Base-by-base conservation (phyloP, 331 rosid species). In the Malus hybrid region DNA sequence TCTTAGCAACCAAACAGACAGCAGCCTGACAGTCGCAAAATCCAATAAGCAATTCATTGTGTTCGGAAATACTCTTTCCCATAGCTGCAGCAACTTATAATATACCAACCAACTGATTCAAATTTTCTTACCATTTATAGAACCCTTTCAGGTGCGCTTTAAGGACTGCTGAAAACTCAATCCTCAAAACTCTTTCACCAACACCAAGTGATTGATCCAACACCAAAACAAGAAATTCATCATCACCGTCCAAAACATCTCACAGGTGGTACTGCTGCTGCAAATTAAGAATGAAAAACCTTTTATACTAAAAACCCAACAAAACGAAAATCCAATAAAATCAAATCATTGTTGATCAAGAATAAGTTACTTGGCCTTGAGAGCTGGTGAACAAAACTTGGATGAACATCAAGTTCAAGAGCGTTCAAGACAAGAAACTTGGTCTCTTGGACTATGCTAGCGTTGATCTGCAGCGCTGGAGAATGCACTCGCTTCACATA, bases 161-260 rank as follows among this genome's bases (percentile, higher is more conserved):
- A 61, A 90, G 91, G 71, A 76, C 71, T 22, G 86, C 90, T 69
- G 90, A 85, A 82, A 86, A 90, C 69, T 84, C 87, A 24, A 90
- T 75, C 81, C 65, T 33, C 86, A 88, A 52, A 58, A 85, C 60
- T 58, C 89, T 91, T 74, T 86, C 90, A 70, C 89, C 90, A 74
- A 68, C 82, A 66, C 73, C 20, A 34, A 90, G 87, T 73, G 63
- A 32, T 70, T 86, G 82, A 60, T 83, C 87, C 75, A 86, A 90
- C 60, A 76, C 88, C 74, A 90, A 46, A 48, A 88, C 82, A 6
- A 90, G 81, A 71, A 80, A 78, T 82, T 90, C 96, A 32, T 85
- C 89, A 10, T 90, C 84, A 68, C 53, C 74, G 65, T 82, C 72
- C 81, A 86, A 66, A 85, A 82, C 29, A 28, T 85, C 81, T 30